Evolutionary conservation across 768 basidiomycete genomes (phyloP), one percentile per base, ranked within the genome.

Genomic region (Leucocoprinus sp.): DNA sequence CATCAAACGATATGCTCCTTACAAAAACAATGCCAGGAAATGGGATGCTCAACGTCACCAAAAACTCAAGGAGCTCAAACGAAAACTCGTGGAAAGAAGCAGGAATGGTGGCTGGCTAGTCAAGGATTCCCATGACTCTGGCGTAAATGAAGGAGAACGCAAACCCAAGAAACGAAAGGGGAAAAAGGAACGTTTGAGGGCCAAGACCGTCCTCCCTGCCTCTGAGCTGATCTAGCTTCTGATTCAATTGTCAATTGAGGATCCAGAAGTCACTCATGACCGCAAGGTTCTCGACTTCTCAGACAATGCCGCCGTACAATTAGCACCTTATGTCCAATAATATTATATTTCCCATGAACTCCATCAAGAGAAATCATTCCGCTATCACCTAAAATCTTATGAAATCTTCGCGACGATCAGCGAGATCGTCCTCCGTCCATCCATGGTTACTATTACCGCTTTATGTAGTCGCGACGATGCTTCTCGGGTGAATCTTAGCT

Each of bases 1-100:
- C 35, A 69, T 98, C 55, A 95, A 90, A 66, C 85, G 86, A 61
- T 75, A 90, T 52, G 96, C 95, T 12, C 90, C 96, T 5, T 98
- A 97, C 62, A 68, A 62, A 54, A 63, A 57, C 23, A 62, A 60
- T 26, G 50, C 53, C 3, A 36, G 58, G n/a, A 68, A 62, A 24
- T 90, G 82, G 80, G 85, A 86, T 55, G 62, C 69, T 26, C 72
- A 67, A 29, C 74, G 87, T 11, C 68, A 67, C 18, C 76, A 83
- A 37, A 75, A 81, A 52, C 67, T 95, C 36, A 69, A 73, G 55
- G 85, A 92, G 49, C 71, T 96, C 47, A 87, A 84, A 60, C 58
- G 69, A 37, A 78, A 70, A 57, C 58, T 96, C 23, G 54, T 60
- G 19, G 70, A 70, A 47, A 69, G 82, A 15, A 19, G 21, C 8